Percentiles rank a stretch among this genome's conserved stretches.
phyloP scores from a whole-genome alignment of 176 grass and related monocot genomes.

The Cocos nucifera region DNA sequence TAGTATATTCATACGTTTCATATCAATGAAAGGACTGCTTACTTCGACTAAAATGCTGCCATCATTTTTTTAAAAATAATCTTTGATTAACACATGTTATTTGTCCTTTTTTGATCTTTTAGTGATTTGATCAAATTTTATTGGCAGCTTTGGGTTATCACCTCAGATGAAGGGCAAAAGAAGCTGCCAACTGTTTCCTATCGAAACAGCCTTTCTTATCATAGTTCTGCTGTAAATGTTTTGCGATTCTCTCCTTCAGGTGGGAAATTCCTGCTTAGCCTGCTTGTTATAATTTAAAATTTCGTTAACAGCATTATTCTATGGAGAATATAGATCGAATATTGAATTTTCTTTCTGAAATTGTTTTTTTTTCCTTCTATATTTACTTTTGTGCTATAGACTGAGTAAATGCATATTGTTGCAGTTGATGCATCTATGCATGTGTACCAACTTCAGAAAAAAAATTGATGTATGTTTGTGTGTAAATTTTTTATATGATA shows the following conservation, averaged over 20 bases:
- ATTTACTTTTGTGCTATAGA: too few relatives aligned
- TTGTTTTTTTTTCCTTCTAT: too few relatives aligned
- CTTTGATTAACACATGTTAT: neutral
- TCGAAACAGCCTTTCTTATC: slow-evolving; percentile 54
- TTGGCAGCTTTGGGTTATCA: slow-evolving; percentile 64
- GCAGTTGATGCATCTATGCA: too few relatives aligned
- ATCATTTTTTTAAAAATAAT: too few relatives aligned
- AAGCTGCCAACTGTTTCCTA: slow-evolving; percentile 69
- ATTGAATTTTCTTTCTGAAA: too few relatives aligned
- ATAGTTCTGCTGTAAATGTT: slow-evolving; percentile 72
- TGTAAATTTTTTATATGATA: too few relatives aligned
- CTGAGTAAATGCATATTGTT: too few relatives aligned
- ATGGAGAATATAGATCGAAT: neutral
- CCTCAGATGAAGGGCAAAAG: slow-evolving; percentile 39
- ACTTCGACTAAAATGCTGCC: too few relatives aligned
- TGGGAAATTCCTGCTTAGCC: slow-evolving; percentile 11
- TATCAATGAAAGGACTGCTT: too few relatives aligned
- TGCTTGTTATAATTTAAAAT: slow-evolving; percentile 5
- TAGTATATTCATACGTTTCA: too few relatives aligned
- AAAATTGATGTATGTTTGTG: too few relatives aligned
- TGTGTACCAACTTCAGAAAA: too few relatives aligned
- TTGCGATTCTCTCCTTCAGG: slow-evolving; percentile 95
- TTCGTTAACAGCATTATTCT: neutral
- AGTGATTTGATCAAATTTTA: neutral
- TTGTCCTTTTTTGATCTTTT: slow-evolving; percentile 1